These are phyloP conservation scores for Rhinocladiella mackenziei DNA, from an alignment of 2,329 filamentous ascomycete species.

Conservation along the genomic window DNA sequence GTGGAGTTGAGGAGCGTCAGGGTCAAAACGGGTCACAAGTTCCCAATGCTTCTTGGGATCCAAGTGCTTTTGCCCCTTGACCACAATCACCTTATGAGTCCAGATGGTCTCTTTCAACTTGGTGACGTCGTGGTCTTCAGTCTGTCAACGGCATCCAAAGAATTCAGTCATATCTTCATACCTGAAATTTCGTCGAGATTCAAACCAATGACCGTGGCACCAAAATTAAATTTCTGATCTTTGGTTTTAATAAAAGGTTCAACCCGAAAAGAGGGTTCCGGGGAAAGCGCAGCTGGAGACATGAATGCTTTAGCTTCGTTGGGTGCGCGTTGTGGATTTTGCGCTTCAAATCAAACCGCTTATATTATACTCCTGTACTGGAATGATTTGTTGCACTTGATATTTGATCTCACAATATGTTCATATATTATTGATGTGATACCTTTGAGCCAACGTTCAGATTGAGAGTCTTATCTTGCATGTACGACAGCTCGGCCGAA, in stretches of 20 bases:
- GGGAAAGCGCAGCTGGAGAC: slow-evolving; percentile 18
- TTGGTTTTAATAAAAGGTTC: slow-evolving; percentile 10
- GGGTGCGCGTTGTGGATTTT: not conserved
- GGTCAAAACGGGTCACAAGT: slow-evolving; percentile 44
- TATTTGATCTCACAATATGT: too few relatives aligned
- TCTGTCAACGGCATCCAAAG: not conserved
- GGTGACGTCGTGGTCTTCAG: slow-evolving; percentile 36
- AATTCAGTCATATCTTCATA: slow-evolving; percentile 1
- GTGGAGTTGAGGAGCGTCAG: slow-evolving; percentile 40
- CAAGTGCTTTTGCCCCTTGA: slow-evolving; percentile 44
- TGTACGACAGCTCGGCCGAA: too few relatives aligned
- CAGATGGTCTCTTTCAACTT: slow-evolving; percentile 41
- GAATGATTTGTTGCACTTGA: too few relatives aligned
- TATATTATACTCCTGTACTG: too few relatives aligned
- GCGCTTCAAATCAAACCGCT: too few relatives aligned
- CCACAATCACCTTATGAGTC: slow-evolving; percentile 44
- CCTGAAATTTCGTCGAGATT: slow-evolving; percentile 38
- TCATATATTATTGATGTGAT: too few relatives aligned
- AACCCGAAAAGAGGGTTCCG: slow-evolving; percentile 17
- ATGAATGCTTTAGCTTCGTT: slow-evolving; percentile 9
- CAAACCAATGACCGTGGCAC: slow-evolving; percentile 37
- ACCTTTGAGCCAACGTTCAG: too few relatives aligned
- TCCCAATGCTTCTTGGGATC: slow-evolving; percentile 46
- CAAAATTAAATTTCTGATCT: slow-evolving; percentile 34
- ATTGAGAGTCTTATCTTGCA: too few relatives aligned